Evolutionary conservation across 495 filamentous ascomycete species (phyloP), one percentile per base, ranked within the genome.

Genomic region (Tuber aestivum): DNA sequence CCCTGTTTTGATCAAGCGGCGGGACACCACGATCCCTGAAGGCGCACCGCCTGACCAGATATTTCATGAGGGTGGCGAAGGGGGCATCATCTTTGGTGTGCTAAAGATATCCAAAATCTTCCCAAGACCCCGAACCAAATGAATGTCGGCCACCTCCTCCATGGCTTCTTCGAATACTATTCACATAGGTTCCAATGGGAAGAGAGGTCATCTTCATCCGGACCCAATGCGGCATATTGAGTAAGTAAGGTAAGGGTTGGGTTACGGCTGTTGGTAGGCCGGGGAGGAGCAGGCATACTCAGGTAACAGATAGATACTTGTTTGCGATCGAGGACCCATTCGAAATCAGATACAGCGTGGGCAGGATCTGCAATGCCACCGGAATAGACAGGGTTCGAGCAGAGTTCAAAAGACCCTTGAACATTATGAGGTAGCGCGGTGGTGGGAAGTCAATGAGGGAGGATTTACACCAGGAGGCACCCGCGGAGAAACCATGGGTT

Each of bases 261-360:
- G 90, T 87, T 8, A 88, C 88, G 32, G 93, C 92, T 2, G 91
- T 89, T 81, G 90, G 89, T 7, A 85, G 74, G 45, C 75, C 70
- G 69, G 77, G 76, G 40, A 78, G 48, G 41, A 50, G 41, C n/a
- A 74, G 77, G 72, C 70, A 77, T 40, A 74, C 72, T 32, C 77
- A 74, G 79, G 85, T 94, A 23, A 87, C 91, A 16, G 87, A 93
- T 77, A 89, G 92, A n/a, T 95, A 92, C 82, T 88, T 96, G 23
- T 91, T 95, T 78, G 91, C 92, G 44, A 93, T 96, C 75, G 93
- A 96, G 81, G 93, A 96, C 82, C 93, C 93, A 0, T 95, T 96
- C 81, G 93, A 95, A 85, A 86, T 87, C 5, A 89, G 91, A 68
- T 92, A 95, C 83, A 95, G 95, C 79, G 90, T 96, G 69, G 93